Percentiles rank a stretch among this genome's conserved stretches.
Evolutionary conservation across 2,329 filamentous ascomycete species (phyloP).

Genomic region (Dactylonectria estremocensis): DNA sequence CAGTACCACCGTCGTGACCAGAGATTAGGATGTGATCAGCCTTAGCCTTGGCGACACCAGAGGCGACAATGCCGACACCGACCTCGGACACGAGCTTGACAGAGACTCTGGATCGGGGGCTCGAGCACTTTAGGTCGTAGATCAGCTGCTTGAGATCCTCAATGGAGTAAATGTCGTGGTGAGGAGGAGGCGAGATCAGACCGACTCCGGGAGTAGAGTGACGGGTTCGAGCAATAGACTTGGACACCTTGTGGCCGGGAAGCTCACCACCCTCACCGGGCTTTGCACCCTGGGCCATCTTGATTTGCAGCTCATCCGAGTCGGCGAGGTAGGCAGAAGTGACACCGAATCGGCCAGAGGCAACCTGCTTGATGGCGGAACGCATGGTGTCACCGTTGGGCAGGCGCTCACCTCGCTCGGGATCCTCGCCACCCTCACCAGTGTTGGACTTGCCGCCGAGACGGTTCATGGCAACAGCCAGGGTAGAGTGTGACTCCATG

Average conservation of each 20-base stretch:
- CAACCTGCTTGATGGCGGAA: slow-evolving; percentile 97
- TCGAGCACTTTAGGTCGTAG: slow-evolving; percentile 97
- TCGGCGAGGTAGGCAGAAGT: slow-evolving; percentile 96
- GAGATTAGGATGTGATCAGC: slow-evolving; percentile 97
- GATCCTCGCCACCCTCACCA: slow-evolving; percentile 96
- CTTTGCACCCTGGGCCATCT: slow-evolving; percentile 99
- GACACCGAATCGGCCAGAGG: slow-evolving; percentile 95
- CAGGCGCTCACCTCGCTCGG: slow-evolving; percentile 88
- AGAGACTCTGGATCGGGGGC: slow-evolving; percentile 91
- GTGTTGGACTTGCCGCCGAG: slow-evolving; percentile 98
- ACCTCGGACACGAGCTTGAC: slow-evolving; percentile 99
- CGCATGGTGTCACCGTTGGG: slow-evolving; percentile 97
- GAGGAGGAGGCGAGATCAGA: slow-evolving; percentile 94
- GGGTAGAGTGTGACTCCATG: slow-evolving; percentile 97
- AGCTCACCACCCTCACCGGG: slow-evolving; percentile 98
- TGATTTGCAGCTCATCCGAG: slow-evolving; percentile 97
- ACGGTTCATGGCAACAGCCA: slow-evolving; percentile 97
- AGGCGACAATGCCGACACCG: slow-evolving; percentile 96
- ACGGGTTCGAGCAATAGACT: slow-evolving; percentile 92
- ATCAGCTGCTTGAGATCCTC: slow-evolving; percentile 98
- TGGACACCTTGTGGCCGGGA: slow-evolving; percentile 96
- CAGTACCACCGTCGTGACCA: slow-evolving; percentile 96
- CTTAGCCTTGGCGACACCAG: slow-evolving; percentile 97
- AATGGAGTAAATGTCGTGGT: slow-evolving; percentile 99
- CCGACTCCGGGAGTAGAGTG: slow-evolving; percentile 97